A percentile compares a stretch with the other conserved stretches of the same genome.
Evolutionary conservation across 208 protist genomes (phyloP).

Genomic region (Trypanosoma vivax): DNA sequence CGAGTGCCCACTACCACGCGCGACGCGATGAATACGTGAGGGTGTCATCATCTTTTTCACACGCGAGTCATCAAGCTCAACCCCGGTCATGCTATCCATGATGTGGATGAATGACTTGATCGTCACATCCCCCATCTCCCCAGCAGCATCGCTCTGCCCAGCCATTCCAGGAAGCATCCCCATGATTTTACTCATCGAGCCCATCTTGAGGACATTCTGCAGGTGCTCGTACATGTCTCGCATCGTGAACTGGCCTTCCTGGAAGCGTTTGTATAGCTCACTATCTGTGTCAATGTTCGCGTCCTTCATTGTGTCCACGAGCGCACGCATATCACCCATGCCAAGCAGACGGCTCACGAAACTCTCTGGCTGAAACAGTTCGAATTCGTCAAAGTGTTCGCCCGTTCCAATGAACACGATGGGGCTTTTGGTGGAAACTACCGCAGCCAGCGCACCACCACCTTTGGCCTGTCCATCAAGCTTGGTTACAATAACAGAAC

Average conservation of each 20-base stretch:
- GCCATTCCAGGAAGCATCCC: conserved; percentile 92
- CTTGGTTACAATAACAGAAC: conserved; percentile 99
- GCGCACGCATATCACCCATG: conserved; percentile 92
- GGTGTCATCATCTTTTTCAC: conserved; percentile 90
- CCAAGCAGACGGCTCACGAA: conserved; percentile 94
- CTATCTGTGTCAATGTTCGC: conserved; percentile 79
- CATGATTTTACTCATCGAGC: conserved; percentile 91
- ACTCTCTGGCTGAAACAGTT: conserved; percentile 82
- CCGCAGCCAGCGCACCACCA: conserved; percentile 95
- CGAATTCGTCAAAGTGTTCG: conserved; percentile 97
- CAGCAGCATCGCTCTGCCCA: conserved; percentile 40
- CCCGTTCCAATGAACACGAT: conserved; percentile 99
- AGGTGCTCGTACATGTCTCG: conserved; percentile 96
- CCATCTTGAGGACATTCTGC: conserved; percentile 93
- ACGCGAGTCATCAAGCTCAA: conserved; percentile 86
- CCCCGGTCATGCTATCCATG: conserved; percentile 95
- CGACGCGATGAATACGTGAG: conserved; percentile 77
- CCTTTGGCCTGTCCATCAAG: conserved; percentile 99
- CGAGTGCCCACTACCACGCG: conserved; percentile 72
- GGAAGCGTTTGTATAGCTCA: conserved; percentile 85
- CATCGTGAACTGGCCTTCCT: conserved; percentile 92
- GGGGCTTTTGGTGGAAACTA: conserved; percentile 96
- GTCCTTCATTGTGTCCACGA: conserved; percentile 92
- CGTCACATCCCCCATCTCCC: conserved; percentile 59
- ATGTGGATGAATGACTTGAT: conserved; percentile 94